Evolutionary conservation across 371 early-diverging fungal genomes (phyloP).

Genomic region (Mucor irregularis): DNA sequence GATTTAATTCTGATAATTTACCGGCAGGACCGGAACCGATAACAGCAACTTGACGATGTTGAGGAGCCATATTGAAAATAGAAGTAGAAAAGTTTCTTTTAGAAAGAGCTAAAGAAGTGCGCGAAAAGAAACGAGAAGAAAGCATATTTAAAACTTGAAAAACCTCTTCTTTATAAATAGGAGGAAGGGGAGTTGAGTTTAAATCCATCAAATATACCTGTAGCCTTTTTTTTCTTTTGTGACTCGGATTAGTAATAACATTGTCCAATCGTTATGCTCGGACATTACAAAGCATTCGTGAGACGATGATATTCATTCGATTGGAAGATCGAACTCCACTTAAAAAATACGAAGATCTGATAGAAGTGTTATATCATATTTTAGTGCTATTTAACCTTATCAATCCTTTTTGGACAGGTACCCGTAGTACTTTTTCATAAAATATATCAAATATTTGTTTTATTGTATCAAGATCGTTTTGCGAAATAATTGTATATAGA

Average conservation of each 20-base stretch:
- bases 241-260: constrained; percentile 8
- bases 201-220: too few relatives aligned
- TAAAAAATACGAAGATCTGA: too few relatives aligned
- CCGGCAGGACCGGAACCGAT: constrained; percentile 95
- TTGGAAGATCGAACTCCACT: too few relatives aligned
- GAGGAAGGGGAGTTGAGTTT: background rate
- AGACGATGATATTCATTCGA: too few relatives aligned
- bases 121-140: constrained; percentile 25
- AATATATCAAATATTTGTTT: too few relatives aligned
- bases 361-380: too few relatives aligned
- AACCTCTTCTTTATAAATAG: constrained; percentile 14
- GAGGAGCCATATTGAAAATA: constrained; percentile 35
- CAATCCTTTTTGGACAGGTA: too few relatives aligned
- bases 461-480: too few relatives aligned
- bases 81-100: constrained; percentile 25
- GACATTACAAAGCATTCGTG: constrained; percentile 8
- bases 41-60: constrained; percentile 56
- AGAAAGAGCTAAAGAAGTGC: constrained; percentile 11
- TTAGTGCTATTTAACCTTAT: too few relatives aligned
- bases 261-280: background rate
- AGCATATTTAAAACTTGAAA: constrained; percentile 13
- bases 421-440: too few relatives aligned
- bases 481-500: too few relatives aligned
- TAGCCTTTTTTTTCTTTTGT: too few relatives aligned
- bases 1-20: constrained; percentile 8